These are phyloP conservation scores for Globisporangium radiosum DNA, from an alignment of 352 stramenopile species.

Conservation along the genomic window DNA sequence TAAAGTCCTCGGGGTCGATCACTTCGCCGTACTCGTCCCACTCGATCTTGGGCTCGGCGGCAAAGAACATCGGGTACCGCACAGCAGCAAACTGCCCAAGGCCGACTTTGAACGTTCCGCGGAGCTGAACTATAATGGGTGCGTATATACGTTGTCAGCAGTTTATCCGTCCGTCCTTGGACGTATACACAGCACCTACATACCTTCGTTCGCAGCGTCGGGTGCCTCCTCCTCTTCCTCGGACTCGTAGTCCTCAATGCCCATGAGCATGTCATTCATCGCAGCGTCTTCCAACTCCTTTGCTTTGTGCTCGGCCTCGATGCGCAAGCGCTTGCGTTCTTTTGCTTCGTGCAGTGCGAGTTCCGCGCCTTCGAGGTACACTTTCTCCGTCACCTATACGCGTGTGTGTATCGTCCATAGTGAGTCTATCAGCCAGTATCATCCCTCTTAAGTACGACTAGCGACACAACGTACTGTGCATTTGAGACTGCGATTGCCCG, in stretches of 20 bases:
- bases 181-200: too few species aligned
- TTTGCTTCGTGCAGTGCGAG: conserved; percentile 84
- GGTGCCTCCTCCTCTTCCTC: conserved; percentile 64
- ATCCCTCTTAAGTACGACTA: too few species aligned
- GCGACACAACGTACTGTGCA: too few species aligned
- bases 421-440: too few species aligned
- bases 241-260: conserved; percentile 85
- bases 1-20: conserved; percentile 80
- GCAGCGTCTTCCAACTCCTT: conserved; percentile 86
- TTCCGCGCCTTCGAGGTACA: conserved; percentile 79
- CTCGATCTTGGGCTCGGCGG: conserved; percentile 78
- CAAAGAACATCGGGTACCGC: conserved; percentile 86
- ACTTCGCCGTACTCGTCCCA: conserved; percentile 89
- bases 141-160: too few species aligned
- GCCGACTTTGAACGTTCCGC: conserved; percentile 82
- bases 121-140: conserved; percentile 45
- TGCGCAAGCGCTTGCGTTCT: conserved; percentile 71
- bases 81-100: conserved; percentile 80
- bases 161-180: too few species aligned
- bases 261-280: conserved; percentile 91
- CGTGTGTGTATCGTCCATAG: too few species aligned
- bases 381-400: conserved; percentile 41
- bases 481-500: conserved; percentile 21
- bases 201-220: conserved; percentile 44
- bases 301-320: conserved; percentile 83